Conservation (phyloP, 164 flowering plant species). For the Kingdonia uniflora region DNA sequence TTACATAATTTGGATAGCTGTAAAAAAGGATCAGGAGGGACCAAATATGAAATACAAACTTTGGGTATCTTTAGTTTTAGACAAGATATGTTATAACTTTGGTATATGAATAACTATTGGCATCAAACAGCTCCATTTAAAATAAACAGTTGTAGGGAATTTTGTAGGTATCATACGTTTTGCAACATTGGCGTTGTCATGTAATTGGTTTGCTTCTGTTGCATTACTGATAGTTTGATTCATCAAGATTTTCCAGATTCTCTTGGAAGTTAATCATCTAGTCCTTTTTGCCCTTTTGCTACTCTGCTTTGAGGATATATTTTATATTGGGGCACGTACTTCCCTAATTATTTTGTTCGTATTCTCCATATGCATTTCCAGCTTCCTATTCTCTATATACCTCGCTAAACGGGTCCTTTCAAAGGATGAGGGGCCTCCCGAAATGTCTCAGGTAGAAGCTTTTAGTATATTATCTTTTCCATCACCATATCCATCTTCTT, state of each 20-base stretch:
- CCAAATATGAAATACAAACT: too few relatives aligned
- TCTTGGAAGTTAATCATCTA: slow-evolving; percentile 65
- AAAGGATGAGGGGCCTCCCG: slow-evolving; percentile 99
- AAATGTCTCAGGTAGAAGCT: slow-evolving; percentile 72
- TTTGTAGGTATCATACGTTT: too few relatives aligned
- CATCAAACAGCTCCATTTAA: too few relatives aligned
- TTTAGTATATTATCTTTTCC: slow-evolving; percentile 1
- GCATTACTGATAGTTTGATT: slow-evolving; percentile 7
- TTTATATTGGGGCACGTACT: slow-evolving; percentile 80
- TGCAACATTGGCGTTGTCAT: too few relatives aligned
- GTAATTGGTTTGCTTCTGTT: background rate
- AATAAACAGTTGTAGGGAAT: too few relatives aligned
- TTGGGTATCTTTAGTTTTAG: too few relatives aligned
- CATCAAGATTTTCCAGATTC: slow-evolving; percentile 62
- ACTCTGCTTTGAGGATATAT: slow-evolving; percentile 54
- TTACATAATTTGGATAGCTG: too few relatives aligned
- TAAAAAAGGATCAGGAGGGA: too few relatives aligned
- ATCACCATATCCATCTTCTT: too few relatives aligned
- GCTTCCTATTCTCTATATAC: slow-evolving; percentile 71
- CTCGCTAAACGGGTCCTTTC: slow-evolving; percentile 90
- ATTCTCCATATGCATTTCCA: slow-evolving; percentile 67
- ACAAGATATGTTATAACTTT: too few relatives aligned
- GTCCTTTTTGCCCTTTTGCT: slow-evolving; percentile 56
- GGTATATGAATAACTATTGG: too few relatives aligned
- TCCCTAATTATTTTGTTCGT: slow-evolving; percentile 89